Percentiles rank a stretch among this genome's conserved stretches.
phyloP scores from a whole-genome alignment of 164 flowering plant species.

The Berberis vulgaris region DNA sequence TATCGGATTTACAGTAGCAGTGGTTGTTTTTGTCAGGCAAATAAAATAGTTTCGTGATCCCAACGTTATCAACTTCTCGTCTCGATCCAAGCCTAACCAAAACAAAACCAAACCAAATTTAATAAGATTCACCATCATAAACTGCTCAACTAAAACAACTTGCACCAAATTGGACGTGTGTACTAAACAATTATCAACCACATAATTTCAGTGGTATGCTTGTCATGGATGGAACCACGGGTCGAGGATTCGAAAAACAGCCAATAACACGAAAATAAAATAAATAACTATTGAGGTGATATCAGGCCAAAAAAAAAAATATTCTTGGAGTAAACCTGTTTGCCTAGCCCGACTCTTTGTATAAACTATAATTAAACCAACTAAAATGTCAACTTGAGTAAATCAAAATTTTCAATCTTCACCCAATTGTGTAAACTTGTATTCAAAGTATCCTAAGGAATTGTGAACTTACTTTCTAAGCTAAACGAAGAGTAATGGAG shows the following conservation, averaged over 20 bases:
- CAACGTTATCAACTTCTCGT: constrained; percentile 54
- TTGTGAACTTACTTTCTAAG: constrained; percentile 61
- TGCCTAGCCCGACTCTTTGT: no score
- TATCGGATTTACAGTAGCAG: constrained; percentile 1
- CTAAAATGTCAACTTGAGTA: no score
- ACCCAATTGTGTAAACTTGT: no score
- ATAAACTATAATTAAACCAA: no score
- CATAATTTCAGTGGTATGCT: no score
- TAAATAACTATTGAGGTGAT: neutral
- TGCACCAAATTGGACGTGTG: no score
- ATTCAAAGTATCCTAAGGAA: neutral
- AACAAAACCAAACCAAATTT: neutral
- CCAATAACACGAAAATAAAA: neutral
- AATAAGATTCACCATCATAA: no score
- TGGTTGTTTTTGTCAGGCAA: constrained; percentile 27
- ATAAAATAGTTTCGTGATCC: constrained; percentile 92
- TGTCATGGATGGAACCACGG: no score
- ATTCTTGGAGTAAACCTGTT: no score
- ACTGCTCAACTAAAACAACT: neutral
- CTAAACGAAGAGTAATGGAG: constrained; percentile 94
- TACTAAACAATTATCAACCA: no score
- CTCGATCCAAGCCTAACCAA: constrained; percentile 53
- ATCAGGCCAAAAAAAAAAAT: neutral
- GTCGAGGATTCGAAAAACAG: neutral
- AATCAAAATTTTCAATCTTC: no score